phyloP scores from a whole-genome alignment of 1,284 basidiomycete genomes.

The Irpex sp. region DNA sequence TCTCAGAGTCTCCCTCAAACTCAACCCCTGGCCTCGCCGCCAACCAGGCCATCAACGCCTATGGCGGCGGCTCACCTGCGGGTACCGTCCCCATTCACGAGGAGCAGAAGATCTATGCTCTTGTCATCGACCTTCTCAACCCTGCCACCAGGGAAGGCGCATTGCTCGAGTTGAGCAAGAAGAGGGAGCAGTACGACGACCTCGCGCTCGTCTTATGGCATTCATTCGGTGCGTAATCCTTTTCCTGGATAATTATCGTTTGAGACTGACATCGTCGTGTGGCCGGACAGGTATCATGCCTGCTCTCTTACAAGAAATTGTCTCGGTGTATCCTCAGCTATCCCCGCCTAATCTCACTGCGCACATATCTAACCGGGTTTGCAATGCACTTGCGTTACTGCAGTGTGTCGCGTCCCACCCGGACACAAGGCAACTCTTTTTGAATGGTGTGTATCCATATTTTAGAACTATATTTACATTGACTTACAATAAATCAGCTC shows the following conservation, averaged over 20 bases:
- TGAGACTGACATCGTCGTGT: not conserved
- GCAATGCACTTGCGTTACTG: conserved; percentile 95
- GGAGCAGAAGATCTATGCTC: conserved; percentile 77
- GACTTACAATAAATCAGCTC: conserved; percentile 53
- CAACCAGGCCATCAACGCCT: conserved; percentile 44
- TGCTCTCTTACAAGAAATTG: conserved; percentile 96
- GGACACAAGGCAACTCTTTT: conserved; percentile 89
- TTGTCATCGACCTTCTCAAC: conserved; percentile 83
- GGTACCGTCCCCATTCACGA: conserved; percentile 42
- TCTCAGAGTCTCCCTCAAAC: conserved; percentile 28
- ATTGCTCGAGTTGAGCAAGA: conserved; percentile 95
- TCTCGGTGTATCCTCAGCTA: conserved; percentile 95
- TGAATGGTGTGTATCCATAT: conserved; percentile 62
- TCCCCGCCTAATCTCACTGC: conserved; percentile 96
- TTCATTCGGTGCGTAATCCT: conserved; percentile 79
- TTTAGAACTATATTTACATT: not conserved
- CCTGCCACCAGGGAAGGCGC: conserved; percentile 82
- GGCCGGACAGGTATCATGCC: conserved; percentile 86
- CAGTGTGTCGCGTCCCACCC: conserved; percentile 98
- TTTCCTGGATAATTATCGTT: not conserved
- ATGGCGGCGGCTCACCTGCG: conserved; percentile 25
- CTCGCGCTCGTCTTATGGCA: conserved; percentile 98
- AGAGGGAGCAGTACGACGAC: conserved; percentile 98
- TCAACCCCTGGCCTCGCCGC: conserved; percentile 41
- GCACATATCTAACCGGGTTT: conserved; percentile 98